Percentiles rank a stretch among this genome's conserved stretches.
Evolutionary conservation across 352 stramenopile species (phyloP).

Genomic region (Aphanomyces stellatus): DNA sequence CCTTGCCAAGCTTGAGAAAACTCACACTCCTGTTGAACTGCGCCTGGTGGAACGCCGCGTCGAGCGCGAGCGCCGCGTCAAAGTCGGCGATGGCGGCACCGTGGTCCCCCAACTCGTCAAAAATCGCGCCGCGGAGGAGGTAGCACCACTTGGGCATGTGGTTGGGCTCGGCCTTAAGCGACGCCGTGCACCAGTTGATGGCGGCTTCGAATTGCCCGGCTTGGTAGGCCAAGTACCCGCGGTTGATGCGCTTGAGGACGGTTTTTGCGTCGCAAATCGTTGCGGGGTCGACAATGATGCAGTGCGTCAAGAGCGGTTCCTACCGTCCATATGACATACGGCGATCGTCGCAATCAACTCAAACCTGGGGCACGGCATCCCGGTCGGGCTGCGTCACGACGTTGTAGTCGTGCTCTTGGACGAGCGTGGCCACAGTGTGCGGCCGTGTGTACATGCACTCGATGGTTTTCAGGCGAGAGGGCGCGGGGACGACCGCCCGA

Average conservation of each 20-base stretch:
- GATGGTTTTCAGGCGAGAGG: neutral
- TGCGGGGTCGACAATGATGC: neutral
- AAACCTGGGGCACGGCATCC: constrained; percentile 1
- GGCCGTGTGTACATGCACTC: constrained; percentile 11
- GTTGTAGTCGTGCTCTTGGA: constrained; percentile 13
- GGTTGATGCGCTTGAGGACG: constrained; percentile 9
- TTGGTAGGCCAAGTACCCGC: neutral
- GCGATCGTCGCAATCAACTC: neutral
- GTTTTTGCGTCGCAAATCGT: constrained; percentile 2
- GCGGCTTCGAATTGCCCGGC: neutral
- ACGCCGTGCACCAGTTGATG: constrained; percentile 13
- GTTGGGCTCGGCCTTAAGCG: constrained; percentile 2
- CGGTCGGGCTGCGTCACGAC: neutral
- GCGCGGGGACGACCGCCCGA: neutral
- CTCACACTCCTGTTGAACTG: constrained; percentile 15
- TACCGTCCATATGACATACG: neutral
- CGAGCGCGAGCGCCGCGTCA: neutral
- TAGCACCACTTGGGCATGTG: constrained; percentile 14
- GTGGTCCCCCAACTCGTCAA: constrained; percentile 5
- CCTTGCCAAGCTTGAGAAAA: constrained; percentile 16
- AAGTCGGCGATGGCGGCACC: neutral
- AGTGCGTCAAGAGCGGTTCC: constrained; percentile 17
- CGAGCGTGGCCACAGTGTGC: constrained; percentile 3
- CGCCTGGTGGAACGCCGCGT: constrained; percentile 2
- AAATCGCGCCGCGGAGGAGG: neutral